Evolutionary conservation across 2,329 filamentous ascomycete genomes (phyloP).

Genomic region (Stagonosporopsis tanaceti): DNA sequence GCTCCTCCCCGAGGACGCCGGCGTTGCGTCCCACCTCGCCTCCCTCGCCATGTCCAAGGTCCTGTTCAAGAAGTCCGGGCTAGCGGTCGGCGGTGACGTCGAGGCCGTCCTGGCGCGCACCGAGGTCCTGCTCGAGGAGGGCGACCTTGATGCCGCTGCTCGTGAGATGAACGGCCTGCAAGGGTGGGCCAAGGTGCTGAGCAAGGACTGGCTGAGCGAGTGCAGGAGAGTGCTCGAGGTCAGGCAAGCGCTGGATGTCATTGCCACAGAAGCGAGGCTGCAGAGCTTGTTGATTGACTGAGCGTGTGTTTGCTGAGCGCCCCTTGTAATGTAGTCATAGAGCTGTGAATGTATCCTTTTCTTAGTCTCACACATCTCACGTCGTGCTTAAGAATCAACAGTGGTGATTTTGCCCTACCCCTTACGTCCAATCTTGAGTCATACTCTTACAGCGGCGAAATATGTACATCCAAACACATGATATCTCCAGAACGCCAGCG

Average conservation of each 20-base stretch:
- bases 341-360: constrained; percentile 12
- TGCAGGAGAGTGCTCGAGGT: constrained; percentile 93
- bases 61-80: constrained; percentile 85
- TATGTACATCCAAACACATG: constrained; percentile 10
- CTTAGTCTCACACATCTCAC: background rate
- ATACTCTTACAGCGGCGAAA: constrained; percentile 17
- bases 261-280: constrained; percentile 87
- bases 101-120: constrained; percentile 92
- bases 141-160: constrained; percentile 87
- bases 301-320: constrained; percentile 1
- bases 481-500: constrained; percentile 12
- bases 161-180: constrained; percentile 92
- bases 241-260: constrained; percentile 93
- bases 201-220: constrained; percentile 91
- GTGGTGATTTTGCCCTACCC: constrained; percentile 2
- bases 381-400: background rate
- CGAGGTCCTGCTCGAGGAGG: constrained; percentile 90
- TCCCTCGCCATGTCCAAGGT: constrained; percentile 90
- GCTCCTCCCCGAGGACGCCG: constrained; percentile 89
- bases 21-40: constrained; percentile 91
- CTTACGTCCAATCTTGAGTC: constrained; percentile 1
- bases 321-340: constrained; percentile 21
- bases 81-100: constrained; percentile 85
- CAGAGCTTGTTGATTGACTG: constrained; percentile 86
- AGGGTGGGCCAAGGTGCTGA: constrained; percentile 95